Base-by-base conservation (phyloP, 495 filamentous ascomycete genomes). In the Cairneyella variabilis region DNA sequence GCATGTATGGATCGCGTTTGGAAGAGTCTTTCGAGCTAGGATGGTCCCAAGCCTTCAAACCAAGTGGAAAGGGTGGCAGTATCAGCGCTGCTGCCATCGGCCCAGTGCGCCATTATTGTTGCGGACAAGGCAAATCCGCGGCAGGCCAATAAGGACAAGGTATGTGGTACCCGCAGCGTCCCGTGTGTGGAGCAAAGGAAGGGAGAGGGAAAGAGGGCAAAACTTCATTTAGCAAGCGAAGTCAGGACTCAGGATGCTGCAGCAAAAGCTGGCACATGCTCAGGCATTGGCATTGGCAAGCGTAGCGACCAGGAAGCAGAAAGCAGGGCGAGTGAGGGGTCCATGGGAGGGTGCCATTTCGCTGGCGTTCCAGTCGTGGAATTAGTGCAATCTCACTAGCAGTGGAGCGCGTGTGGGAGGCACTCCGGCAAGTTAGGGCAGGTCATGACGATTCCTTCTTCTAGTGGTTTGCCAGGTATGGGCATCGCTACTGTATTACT, bases 361-460 rank as follows among this genome's bases (percentile, higher is more conserved):
- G 25, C 37, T 48, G 53, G 46, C 45, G 46, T 44, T 49, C 53
- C 46, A 56, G 38, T 48, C 27, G 11, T 23, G 16, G 12, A 16
- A 28, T 36, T 41, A 18, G 53, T 18, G 41, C 32, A 43, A 54
- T 54, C 44, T 48, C 18, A 16, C 37, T 10, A 17, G 46, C 2
- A 17, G 45, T 56, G 53, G 53, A 44, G 37, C 38, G 47, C 46
- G 47, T 27, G 47, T 22, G 25, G 39, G 39, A 39, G 8, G 37
- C 8, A 8, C 10, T 5, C 6, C 14, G 6, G 28, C 6, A 6
- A 6, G 14, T 32, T 32, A 7, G 6, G 14, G 28, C 14, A 14
- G 28, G 6, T 32, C 28, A 32, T 14, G 6, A 6, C 6, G 6
- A 32, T 14, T 14, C 14, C 28, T 32, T 14, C 14, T 32, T 14